These are phyloP conservation scores for Paecilomyces formosus DNA, from an alignment of 2,329 filamentous ascomycete species.

Conservation along the genomic window DNA sequence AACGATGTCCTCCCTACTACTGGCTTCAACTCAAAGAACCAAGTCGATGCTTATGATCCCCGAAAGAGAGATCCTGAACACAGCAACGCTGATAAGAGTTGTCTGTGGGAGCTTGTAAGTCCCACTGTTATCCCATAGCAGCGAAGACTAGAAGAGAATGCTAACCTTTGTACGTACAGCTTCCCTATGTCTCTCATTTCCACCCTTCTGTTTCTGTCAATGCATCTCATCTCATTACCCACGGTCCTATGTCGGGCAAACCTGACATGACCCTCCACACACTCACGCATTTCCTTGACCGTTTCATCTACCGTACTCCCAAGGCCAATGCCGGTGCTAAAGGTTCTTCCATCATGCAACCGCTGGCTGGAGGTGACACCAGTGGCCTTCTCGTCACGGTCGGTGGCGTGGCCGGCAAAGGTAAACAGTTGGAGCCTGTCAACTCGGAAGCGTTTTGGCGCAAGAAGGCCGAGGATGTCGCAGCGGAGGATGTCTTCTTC, in stretches of 20 bases:
- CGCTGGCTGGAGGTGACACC: conserved; percentile 59
- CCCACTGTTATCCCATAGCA: background rate
- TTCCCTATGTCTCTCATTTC: conserved; percentile 72
- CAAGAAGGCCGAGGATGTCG: conserved; percentile 79
- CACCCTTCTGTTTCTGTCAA: conserved; percentile 89
- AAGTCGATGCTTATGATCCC: conserved; percentile 60
- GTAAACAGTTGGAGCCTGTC: conserved; percentile 58
- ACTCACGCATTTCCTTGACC: conserved; percentile 90
- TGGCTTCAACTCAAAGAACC: conserved; percentile 23
- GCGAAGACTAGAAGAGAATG: background rate
- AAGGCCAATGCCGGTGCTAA: conserved; percentile 60
- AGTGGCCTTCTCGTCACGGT: conserved; percentile 55
- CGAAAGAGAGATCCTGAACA: conserved; percentile 87
- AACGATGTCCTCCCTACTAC: conserved; percentile 9
- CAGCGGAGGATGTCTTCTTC: conserved; percentile 94
- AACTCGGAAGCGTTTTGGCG: conserved; percentile 90
- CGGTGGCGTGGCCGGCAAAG: conserved; percentile 33
- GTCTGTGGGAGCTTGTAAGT: conserved; percentile 80
- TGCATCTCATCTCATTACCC: conserved; percentile 62
- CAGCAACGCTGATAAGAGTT: conserved; percentile 86
- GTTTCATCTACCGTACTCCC: conserved; percentile 95
- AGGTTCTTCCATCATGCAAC: conserved; percentile 94
- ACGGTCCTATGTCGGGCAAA: conserved; percentile 69
- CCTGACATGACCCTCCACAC: conserved; percentile 86
- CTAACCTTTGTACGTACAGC: conserved; percentile 12